Evolutionary conservation across 805 yeast species (phyloP).

Genomic region (Clavispora phyllophila): DNA sequence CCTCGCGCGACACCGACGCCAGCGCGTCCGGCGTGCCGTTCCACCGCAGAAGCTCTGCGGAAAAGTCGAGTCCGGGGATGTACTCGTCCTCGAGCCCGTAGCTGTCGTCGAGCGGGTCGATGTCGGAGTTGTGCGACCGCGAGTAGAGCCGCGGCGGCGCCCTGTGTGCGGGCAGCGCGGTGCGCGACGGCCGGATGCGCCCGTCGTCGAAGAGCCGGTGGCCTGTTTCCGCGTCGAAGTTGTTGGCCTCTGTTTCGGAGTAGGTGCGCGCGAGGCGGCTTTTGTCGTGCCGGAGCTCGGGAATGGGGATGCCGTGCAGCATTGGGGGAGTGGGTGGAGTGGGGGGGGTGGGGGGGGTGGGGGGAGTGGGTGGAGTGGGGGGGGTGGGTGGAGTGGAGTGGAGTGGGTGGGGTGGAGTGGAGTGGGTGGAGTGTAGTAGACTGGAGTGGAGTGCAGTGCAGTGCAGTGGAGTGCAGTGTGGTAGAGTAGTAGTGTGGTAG

Average conservation of each 20-base stretch:
- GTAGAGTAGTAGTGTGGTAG: no score
- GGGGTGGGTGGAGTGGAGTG: background rate
- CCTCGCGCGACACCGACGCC: slow-evolving; percentile 26
- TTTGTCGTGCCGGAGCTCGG: slow-evolving; percentile 2
- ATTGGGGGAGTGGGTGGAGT: no score
- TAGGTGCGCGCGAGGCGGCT: slow-evolving; percentile 44
- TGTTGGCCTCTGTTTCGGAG: slow-evolving; percentile 61
- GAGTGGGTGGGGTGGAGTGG: background rate
- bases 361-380: background rate
- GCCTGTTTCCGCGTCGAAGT: slow-evolving; percentile 53
- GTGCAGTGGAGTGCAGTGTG: no score
- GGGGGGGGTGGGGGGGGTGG: no score
- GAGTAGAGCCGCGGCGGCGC: slow-evolving; percentile 22
- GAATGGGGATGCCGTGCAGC: slow-evolving; percentile 1
- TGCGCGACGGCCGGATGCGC: slow-evolving; percentile 28
- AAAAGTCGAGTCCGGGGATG: slow-evolving; percentile 64
- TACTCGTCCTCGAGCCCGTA: slow-evolving; percentile 70
- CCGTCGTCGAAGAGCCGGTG: slow-evolving; percentile 51
- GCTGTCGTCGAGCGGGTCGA: slow-evolving; percentile 6
- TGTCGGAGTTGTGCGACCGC: slow-evolving; percentile 24
- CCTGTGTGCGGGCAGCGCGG: slow-evolving; percentile 9
- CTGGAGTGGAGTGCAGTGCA: no score
- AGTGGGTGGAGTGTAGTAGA: background rate
- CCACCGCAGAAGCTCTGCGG: slow-evolving; percentile 46
- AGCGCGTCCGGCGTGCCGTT: slow-evolving; percentile 15